Percentiles rank a stretch among this genome's conserved stretches.
phyloP scores from a whole-genome alignment of 192 early-diverging fungal species.

The Lunasporangiospora selenospora region DNA sequence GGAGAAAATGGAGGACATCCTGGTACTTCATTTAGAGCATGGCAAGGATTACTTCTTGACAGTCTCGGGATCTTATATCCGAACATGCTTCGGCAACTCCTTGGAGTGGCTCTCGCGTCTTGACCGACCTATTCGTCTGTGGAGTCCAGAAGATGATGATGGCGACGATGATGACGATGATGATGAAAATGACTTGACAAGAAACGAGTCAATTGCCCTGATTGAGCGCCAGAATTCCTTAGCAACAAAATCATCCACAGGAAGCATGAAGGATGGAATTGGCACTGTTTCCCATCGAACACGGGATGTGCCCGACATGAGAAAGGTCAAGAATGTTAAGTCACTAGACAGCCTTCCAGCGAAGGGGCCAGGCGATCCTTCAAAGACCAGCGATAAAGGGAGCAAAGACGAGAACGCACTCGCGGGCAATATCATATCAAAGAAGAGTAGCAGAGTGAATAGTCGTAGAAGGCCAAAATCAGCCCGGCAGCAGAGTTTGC shows the following conservation, averaged over 20 bases:
- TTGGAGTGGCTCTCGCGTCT: slow-evolving; percentile 71
- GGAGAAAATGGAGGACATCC: slow-evolving; percentile 72
- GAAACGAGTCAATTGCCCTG: slow-evolving; percentile 41
- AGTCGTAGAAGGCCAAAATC: not conserved
- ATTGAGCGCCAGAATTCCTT: slow-evolving; percentile 53
- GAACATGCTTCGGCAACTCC: slow-evolving; percentile 77
- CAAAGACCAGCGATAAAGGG: not conserved
- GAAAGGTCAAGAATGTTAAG: slow-evolving; percentile 26
- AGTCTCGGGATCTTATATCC: slow-evolving; percentile 71
- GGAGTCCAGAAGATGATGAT: slow-evolving; percentile 53
- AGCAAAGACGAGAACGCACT: slow-evolving; percentile 3
- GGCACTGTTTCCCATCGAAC: slow-evolving; percentile 22
- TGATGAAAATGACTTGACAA: slow-evolving; percentile 50
- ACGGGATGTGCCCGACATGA: not conserved
- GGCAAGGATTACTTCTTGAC: slow-evolving; percentile 88
- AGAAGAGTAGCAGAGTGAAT: no score
- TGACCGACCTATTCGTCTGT: slow-evolving; percentile 60
- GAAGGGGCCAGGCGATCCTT: not conserved
- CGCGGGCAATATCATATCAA: no score
- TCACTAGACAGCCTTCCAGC: slow-evolving; percentile 25
- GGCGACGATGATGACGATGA: slow-evolving; percentile 30
- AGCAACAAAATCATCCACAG: slow-evolving; percentile 55
- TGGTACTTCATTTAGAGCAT: slow-evolving; percentile 83
- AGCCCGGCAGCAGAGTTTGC: slow-evolving; percentile 50
- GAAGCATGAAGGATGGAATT: slow-evolving; percentile 40